A percentile compares a stretch with the other conserved stretches of the same genome.
Evolutionary conservation across 805 yeast genomes (phyloP).

Genomic region (Metschnikowia shivogae): DNA sequence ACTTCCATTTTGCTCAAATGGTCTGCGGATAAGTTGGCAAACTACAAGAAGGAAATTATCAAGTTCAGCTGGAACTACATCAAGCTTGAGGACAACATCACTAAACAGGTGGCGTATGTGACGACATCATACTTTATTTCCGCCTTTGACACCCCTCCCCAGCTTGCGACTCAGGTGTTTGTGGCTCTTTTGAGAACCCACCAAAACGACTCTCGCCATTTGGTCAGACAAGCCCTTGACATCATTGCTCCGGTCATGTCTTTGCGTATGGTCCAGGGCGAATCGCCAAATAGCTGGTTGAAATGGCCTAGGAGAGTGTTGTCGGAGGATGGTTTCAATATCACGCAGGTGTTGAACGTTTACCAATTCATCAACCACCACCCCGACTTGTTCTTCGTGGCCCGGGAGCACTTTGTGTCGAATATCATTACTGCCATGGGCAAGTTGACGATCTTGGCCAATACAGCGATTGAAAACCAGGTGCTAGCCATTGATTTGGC

Average conservation of each 20-base stretch:
- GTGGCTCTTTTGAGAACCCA: conserved; percentile 83
- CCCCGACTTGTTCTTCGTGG: conserved; percentile 76
- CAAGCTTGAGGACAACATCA: conserved; percentile 79
- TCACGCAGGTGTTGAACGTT: conserved; percentile 78
- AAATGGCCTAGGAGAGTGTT: conserved; percentile 93
- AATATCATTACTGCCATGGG: conserved; percentile 91
- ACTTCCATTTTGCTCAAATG: conserved; percentile 72
- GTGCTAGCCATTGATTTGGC: conserved; percentile 84
- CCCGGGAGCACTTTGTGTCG: conserved; percentile 85
- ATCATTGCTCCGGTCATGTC: conserved; percentile 84
- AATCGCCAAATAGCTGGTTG: conserved; percentile 67
- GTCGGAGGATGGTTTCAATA: conserved; percentile 84
- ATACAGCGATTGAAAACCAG: conserved; percentile 78
- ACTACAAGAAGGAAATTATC: conserved; percentile 75
- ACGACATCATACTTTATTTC: conserved; percentile 82
- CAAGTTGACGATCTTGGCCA: conserved; percentile 72
- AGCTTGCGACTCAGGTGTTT: conserved; percentile 86
- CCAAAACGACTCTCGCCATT: conserved; percentile 74
- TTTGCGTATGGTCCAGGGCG: conserved; percentile 53
- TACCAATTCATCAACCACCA: conserved; percentile 87
- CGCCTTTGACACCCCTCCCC: conserved; percentile 82
- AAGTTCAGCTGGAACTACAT: conserved; percentile 93
- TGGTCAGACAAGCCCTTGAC: conserved; percentile 86
- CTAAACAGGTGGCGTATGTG: conserved; percentile 91
- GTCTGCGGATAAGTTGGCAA: conserved; percentile 56